phyloP scores from a whole-genome alignment of 805 yeast genomes.

The Yamadazyma phyllophila region DNA sequence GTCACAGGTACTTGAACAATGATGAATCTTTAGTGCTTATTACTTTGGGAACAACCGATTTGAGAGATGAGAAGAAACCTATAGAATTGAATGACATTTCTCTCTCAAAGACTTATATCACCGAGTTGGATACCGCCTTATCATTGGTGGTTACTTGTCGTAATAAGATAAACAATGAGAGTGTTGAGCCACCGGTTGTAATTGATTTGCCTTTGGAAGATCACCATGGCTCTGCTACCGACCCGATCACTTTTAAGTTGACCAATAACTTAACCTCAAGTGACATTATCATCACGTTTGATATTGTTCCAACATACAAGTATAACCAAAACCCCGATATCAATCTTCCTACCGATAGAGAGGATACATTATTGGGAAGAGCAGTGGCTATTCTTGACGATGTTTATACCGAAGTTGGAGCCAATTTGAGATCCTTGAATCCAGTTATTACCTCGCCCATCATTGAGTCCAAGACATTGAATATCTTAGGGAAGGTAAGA shows the following conservation, averaged over 20 bases:
- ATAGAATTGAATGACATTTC: slow-evolving; percentile 74
- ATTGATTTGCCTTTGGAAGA: slow-evolving; percentile 84
- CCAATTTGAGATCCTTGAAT: slow-evolving; percentile 62
- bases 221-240: slow-evolving; percentile 62
- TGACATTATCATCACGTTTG: slow-evolving; percentile 67
- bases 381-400: slow-evolving; percentile 73
- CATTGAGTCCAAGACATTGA: slow-evolving; percentile 66
- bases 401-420: slow-evolving; percentile 66
- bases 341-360: slow-evolving; percentile 16
- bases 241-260: slow-evolving; percentile 73
- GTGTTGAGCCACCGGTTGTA: slow-evolving; percentile 55
- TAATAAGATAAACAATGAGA: slow-evolving; percentile 23
- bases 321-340: slow-evolving; percentile 19
- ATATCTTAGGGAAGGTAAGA: slow-evolving; percentile 70
- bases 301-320: slow-evolving; percentile 85
- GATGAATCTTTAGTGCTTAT: slow-evolving; percentile 72
- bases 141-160: slow-evolving; percentile 60
- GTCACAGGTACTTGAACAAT: slow-evolving; percentile 67
- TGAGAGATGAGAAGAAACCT: slow-evolving; percentile 56
- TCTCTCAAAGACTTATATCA: slow-evolving; percentile 63
- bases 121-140: slow-evolving; percentile 85
- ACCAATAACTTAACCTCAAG: slow-evolving; percentile 42
- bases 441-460: slow-evolving; percentile 71
- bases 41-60: slow-evolving; percentile 84
- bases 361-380: slow-evolving; percentile 58